Evolutionary conservation across 73 alveolate species (phyloP).

Genomic region (Tetrahymena elliotti): DNA sequence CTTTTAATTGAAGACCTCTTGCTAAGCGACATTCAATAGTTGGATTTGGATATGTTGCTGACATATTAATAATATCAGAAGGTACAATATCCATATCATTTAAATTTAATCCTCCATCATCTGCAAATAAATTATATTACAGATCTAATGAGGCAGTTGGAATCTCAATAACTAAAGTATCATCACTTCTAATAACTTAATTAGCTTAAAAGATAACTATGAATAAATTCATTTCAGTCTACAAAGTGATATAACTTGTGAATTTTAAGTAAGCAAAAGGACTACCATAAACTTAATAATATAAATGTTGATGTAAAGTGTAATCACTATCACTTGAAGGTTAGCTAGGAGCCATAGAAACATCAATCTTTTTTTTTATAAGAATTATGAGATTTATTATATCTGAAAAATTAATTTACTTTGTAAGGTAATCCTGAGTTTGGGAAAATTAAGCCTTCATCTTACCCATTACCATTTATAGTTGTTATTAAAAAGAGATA

Average conservation of each 20-base stretch:
- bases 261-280: background rate
- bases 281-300: background rate
- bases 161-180: background rate
- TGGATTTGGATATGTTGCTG: background rate
- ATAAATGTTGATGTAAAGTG: background rate
- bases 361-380: background rate
- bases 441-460: background rate
- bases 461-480: background rate
- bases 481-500: background rate
- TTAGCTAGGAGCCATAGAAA: background rate
- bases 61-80: background rate
- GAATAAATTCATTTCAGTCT: background rate
- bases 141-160: background rate
- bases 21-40: background rate
- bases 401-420: background rate
- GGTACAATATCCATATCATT: background rate
- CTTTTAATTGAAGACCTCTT: background rate
- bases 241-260: background rate
- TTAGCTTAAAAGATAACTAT: background rate
- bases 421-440: background rate
- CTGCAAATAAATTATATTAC: background rate
- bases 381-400: no score
- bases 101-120: background rate
- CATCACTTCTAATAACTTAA: background rate
- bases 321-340: background rate